These are phyloP conservation scores for Rhizopus delemar DNA, from an alignment of 371 early-diverging fungal species.

Conservation along the genomic window DNA sequence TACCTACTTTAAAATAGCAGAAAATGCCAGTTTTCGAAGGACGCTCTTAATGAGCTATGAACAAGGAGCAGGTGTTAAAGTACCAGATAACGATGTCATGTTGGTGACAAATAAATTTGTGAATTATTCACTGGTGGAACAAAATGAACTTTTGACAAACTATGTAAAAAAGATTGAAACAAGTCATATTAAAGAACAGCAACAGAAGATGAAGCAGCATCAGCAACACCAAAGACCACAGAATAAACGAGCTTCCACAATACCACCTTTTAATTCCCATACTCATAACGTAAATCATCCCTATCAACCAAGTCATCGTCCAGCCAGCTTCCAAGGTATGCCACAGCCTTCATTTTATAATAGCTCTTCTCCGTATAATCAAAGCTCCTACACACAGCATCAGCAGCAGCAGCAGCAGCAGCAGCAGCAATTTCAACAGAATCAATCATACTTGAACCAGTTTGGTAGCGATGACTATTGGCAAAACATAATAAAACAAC, in stretches of 20 bases:
- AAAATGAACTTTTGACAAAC: background rate
- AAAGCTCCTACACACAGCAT: background rate
- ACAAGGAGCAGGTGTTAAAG: background rate
- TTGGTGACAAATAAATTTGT: background rate
- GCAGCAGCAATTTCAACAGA: no score
- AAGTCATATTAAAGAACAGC: background rate
- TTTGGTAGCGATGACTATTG: no score
- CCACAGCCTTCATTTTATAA: background rate
- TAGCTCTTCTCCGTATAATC: background rate
- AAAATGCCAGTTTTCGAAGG: background rate
- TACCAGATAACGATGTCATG: constrained; percentile 4
- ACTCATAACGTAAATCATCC: background rate
- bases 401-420: background rate
- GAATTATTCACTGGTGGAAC: background rate
- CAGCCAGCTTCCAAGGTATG: background rate
- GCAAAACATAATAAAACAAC: no score
- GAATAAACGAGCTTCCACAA: background rate
- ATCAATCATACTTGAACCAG: no score
- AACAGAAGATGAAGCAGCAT: background rate
- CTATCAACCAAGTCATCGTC: background rate
- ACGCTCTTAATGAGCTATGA: background rate
- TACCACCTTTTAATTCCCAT: background rate
- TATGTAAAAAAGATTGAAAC: constrained; percentile 8
- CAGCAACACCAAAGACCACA: background rate
- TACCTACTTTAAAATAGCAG: background rate